Base-by-base conservation (phyloP, 2,329 filamentous ascomycete species). In the Cladosporium phlei region DNA sequence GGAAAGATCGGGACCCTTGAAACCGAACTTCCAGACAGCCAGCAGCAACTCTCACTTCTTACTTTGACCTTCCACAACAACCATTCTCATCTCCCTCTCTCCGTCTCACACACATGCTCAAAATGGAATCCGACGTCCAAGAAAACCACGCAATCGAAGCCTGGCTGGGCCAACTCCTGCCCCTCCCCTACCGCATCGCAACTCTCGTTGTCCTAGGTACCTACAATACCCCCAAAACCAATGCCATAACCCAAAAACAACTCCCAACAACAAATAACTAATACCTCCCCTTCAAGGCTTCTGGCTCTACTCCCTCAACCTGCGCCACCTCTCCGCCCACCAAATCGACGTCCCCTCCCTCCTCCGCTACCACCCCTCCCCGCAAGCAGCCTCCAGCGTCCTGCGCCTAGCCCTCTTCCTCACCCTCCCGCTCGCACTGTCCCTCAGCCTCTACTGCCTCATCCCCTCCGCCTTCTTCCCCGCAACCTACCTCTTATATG, bases 301-400 rank as follows among this genome's bases (percentile, higher is more conserved):
- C 61, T 97, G 91, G 91, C 89, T 88, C 65, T 98, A 91, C 89
- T 89, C 85, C 55, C 69, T 86, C 58, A 97, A 96, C 71, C 80
- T 97, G 30, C 89, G 96, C 64, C 90, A 88, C 69, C 82, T 97
- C 50, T 77, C 84, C 59, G 69, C 80, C 49, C 74, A 82, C 60
- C 86, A 86, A 64, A 94, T 98, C 71, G 79, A 82, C 67, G 51
- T 74, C 37, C 51, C 48, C 49, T 34, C 37, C 24, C 77, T 97
- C 48, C 88, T 97, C 59, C 83, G 86, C 66, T 97, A 97, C 67
- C 88, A 89, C 29, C 72, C 78, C 55, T 71, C 81, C 42, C 85
- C 83, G 40, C 71, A 82, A 49, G 77, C 82, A 50, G 79, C 28
- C 76, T 86, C 30, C 88, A 91, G 66, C 84, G 94, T 69, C 52